A percentile compares a stretch with the other conserved stretches of the same genome.
Conservation (phyloP, 148 eudicot species). For the Polygonum aviculare region DNA sequence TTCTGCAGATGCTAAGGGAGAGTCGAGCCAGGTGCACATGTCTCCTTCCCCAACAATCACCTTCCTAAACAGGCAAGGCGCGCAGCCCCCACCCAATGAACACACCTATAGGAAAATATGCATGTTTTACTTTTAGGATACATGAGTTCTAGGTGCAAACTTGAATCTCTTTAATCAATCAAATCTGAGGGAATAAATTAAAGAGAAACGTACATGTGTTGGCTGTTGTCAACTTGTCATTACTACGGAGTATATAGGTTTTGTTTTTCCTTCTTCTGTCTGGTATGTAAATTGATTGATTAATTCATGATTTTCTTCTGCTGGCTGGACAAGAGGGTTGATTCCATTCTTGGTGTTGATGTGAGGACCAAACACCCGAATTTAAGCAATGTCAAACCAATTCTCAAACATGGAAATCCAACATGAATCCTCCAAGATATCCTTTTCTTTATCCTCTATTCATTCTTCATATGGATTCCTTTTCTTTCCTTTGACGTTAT, state of each 20-base stretch:
- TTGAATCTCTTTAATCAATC: neutral
- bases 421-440: slow-evolving; percentile 1
- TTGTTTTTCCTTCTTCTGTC: too few relatives aligned
- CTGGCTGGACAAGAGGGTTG: neutral
- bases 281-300: neutral
- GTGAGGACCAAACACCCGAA: neutral
- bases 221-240: too few relatives aligned
- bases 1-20: slow-evolving; percentile 8
- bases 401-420: neutral
- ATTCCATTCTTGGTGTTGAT: neutral
- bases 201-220: neutral
- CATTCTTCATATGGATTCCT: neutral
- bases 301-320: neutral
- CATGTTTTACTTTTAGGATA: slow-evolving; percentile 1
- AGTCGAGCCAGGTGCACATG: slow-evolving; percentile 12
- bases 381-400: neutral
- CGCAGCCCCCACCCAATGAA: neutral
- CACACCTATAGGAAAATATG: neutral
- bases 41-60: neutral
- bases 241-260: too few relatives aligned
- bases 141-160: neutral
- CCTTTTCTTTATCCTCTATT: neutral
- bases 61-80: neutral
- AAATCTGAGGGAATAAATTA: neutral
- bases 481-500: neutral